These are phyloP conservation scores for Paramecium tetraurelia DNA, from an alignment of 73 alveolate genomes.

Conservation along the genomic window DNA sequence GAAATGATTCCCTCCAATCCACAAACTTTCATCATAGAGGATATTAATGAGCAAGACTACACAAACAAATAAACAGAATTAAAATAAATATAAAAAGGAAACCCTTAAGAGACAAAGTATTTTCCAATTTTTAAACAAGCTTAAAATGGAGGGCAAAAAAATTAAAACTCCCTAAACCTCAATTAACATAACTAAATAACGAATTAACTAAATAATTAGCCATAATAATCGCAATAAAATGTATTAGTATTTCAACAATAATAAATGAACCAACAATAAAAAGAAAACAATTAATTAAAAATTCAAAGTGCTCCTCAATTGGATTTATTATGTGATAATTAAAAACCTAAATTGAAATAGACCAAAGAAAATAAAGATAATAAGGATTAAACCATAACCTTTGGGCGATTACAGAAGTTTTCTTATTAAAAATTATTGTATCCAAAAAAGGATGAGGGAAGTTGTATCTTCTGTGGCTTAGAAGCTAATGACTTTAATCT, in stretches of 20 bases:
- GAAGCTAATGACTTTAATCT: background rate
- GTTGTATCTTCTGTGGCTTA: background rate
- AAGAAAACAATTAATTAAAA: background rate
- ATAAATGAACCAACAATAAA: background rate
- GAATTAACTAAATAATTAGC: background rate
- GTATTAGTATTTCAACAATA: background rate
- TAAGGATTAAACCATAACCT: background rate
- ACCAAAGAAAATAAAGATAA: background rate
- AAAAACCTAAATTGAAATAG: background rate
- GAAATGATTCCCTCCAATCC: background rate
- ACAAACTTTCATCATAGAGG: background rate
- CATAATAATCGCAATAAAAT: background rate
- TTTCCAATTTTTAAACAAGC: background rate
- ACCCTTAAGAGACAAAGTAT: background rate
- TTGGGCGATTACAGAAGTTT: background rate
- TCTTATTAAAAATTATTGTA: background rate
- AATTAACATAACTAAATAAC: background rate
- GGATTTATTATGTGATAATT: background rate
- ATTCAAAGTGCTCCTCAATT: background rate
- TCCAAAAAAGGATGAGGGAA: background rate
- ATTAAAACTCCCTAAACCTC: background rate
- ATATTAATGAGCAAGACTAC: background rate
- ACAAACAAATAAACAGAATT: background rate
- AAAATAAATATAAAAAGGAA: background rate
- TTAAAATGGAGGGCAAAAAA: background rate